Percentiles rank a stretch among this genome's conserved stretches.
These are phyloP conservation scores for Fusarium longipes DNA, from an alignment of 2,329 filamentous ascomycete species.

Conservation along the genomic window DNA sequence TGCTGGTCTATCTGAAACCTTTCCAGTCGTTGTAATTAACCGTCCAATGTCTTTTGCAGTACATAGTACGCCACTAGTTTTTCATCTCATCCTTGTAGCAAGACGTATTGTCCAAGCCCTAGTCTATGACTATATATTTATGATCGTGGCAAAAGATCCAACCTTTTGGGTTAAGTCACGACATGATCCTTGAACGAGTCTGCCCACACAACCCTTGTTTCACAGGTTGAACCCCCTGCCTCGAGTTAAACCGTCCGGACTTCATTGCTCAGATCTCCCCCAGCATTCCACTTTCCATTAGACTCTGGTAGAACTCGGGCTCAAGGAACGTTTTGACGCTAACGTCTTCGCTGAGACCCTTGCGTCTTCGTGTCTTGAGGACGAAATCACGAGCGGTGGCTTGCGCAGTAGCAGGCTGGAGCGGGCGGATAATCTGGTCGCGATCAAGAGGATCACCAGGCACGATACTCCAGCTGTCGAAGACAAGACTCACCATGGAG, in stretches of 20 bases:
- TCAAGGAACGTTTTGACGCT: conserved; percentile 96
- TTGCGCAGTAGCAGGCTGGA: conserved; percentile 89
- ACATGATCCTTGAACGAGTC: conserved; percentile 17
- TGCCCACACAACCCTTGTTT: conserved; percentile 23
- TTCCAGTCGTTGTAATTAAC: conserved; percentile 10
- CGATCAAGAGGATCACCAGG: conserved; percentile 95
- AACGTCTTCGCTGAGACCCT: conserved; percentile 95
- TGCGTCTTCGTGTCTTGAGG: conserved; percentile 91
- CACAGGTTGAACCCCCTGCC: conserved; percentile 7
- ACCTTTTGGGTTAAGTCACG: conserved; percentile 24
- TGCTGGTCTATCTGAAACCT: conserved; percentile 29
- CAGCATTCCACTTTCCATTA: conserved; percentile 89
- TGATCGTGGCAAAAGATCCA: conserved; percentile 29
- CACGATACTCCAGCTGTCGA: conserved; percentile 96
- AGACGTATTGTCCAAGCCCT: conserved; percentile 34
- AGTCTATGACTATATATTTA: conserved; percentile 21
- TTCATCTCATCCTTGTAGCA: conserved; percentile 29
- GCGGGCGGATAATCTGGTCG: conserved; percentile 80
- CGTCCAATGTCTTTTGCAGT: conserved; percentile 6
- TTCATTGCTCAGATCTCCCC: conserved; percentile 60
- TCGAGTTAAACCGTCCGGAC: conserved; percentile 7
- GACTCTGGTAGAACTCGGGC: conserved; percentile 87
- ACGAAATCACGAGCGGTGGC: conserved; percentile 96
- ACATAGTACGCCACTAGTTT: conserved; percentile 20
- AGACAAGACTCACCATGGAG: conserved; percentile 89